Evolutionary conservation across 768 basidiomycete genomes (phyloP).

Genomic region (Lyophyllum atratum): DNA sequence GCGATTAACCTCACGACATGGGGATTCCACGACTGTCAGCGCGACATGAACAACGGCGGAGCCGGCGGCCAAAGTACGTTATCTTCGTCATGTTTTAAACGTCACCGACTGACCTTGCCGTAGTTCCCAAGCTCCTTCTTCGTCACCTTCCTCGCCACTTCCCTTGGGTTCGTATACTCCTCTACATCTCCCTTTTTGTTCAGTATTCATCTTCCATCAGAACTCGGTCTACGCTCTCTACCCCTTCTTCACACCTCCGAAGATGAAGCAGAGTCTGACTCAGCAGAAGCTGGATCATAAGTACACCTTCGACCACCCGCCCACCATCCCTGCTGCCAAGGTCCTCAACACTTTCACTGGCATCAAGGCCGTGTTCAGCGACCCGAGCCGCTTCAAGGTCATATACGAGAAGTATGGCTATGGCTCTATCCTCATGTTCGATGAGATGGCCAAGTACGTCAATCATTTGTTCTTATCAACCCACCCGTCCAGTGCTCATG

Average conservation of each 20-base stretch:
- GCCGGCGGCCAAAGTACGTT: conserved; percentile 17
- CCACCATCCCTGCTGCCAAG: conserved; percentile 25
- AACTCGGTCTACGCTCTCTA: conserved; percentile 20
- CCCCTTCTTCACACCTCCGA: conserved; percentile 47
- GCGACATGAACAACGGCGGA: conserved; percentile 36
- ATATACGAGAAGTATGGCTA: conserved; percentile 42
- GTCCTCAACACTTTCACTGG: conserved; percentile 34
- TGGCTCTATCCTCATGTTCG: conserved; percentile 42
- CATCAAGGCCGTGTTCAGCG: conserved; percentile 35
- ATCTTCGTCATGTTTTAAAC: no score
- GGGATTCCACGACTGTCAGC: conserved; percentile 51
- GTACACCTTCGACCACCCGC: conserved; percentile 45
- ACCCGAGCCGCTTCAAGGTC: conserved; percentile 36
- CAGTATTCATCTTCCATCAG: background rate
- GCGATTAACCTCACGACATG: conserved; percentile 49
- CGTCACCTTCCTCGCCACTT: conserved; percentile 22
- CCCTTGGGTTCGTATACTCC: conserved; percentile 12
- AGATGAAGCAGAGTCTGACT: conserved; percentile 36
- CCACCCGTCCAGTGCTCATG: no score
- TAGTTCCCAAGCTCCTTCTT: conserved; percentile 21
- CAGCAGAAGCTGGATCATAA: conserved; percentile 37
- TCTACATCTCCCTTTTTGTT: background rate
- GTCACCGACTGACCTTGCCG: no score
- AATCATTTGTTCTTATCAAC: background rate
- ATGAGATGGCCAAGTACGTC: conserved; percentile 34